These are phyloP conservation scores for Pleurotus salmoneostramineus DNA, from an alignment of 768 basidiomycete genomes.

Conservation along the genomic window DNA sequence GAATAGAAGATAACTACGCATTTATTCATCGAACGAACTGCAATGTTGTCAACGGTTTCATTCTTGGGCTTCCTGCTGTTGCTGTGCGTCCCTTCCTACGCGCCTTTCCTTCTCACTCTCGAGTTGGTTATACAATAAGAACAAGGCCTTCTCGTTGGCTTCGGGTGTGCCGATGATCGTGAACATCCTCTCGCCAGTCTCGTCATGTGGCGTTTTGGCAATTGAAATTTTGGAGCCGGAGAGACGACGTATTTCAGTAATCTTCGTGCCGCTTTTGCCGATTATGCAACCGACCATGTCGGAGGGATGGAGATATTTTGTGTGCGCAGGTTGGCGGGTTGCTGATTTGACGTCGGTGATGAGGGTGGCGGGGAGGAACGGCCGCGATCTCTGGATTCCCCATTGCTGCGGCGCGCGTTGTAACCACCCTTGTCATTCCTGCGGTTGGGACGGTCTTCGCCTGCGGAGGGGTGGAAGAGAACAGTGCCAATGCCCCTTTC, in stretches of 20 bases:
- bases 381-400: conserved; percentile 43
- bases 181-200: conserved; percentile 99
- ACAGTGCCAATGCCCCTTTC: conserved; percentile 93
- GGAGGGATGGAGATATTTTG: conserved; percentile 98
- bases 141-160: conserved; percentile 96
- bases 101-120: conserved; percentile 96
- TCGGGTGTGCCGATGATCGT: conserved; percentile 95
- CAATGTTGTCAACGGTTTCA: conserved; percentile 14
- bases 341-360: conserved; percentile 50
- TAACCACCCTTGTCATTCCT: conserved; percentile 49
- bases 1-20: background rate
- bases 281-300: conserved; percentile 99
- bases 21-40: no score
- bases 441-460: conserved; percentile 60
- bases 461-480: conserved; percentile 91
- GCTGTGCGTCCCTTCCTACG: conserved; percentile 79
- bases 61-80: conserved; percentile 62
- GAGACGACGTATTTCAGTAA: conserved; percentile 97
- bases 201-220: conserved; percentile 98
- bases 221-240: conserved; percentile 98
- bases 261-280: conserved; percentile 95
- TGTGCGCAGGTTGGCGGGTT: conserved; percentile 83
- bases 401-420: conserved; percentile 60
- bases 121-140: conserved; percentile 94
- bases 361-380: conserved; percentile 48